Base-by-base conservation (phyloP, 768 basidiomycete species). In the Myochromella boudieri region DNA sequence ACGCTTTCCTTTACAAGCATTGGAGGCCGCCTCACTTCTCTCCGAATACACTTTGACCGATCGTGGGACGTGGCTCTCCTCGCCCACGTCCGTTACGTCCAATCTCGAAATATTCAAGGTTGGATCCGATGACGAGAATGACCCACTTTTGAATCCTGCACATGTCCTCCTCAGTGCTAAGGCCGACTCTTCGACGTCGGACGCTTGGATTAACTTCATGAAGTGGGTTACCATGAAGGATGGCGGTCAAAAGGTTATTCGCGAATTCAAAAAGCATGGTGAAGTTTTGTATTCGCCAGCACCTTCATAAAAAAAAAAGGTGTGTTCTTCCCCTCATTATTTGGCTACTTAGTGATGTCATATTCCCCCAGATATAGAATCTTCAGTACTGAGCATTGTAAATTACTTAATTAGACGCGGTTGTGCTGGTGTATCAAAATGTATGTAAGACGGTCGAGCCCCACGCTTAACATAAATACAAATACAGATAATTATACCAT, bases 11-110 rank as follows among this genome's bases (percentile, higher is more conserved):
- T 55, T 72, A 1, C 66, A 79, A 59, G 76, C 78, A 0, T 61
- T 81, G 9, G 52, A 59, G 15, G 77, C 76, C 1, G 77, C 80
- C 1, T 65, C 77, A 2, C 51, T 68, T 4, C 60, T 80, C 31
- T 57, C 63, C 7, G 79, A 81, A 53, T 81, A 81, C 49, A 81
- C 79, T 0, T 57, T 81, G 17, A 78, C 73, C 1, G 78, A 80
- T 46, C 70, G 66, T 10, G 80, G 77, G 2, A 72, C 70, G 1
- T 77, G 72, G 73, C 57, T 80, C 4, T 74, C 76, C 3, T 71
- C 73, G 1, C 56, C 68, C 2, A 21, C 51, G 6, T 39, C 54
- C 0, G 66, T 76, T 17, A 69, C 60, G 0, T 56, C 55, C 4
- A 25, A 49, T 2, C 48, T 80, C 55, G 50, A 40, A 9, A 60